These are phyloP conservation scores for Verbascum thapsus DNA, from an alignment of 257 asterid species.

Conservation along the genomic window DNA sequence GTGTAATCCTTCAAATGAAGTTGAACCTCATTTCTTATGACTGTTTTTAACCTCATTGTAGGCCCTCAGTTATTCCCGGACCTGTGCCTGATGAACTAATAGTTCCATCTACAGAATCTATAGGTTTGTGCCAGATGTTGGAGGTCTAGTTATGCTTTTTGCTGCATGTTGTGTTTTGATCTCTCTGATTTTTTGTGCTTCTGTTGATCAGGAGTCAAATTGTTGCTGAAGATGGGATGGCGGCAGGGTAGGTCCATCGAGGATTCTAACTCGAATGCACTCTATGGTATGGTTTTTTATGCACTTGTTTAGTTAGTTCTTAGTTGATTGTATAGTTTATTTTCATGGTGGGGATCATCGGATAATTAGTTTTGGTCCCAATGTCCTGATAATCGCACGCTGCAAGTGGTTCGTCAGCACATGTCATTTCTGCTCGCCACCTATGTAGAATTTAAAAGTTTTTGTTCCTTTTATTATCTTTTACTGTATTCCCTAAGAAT, in stretches of 20 bases:
- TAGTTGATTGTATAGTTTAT: no score
- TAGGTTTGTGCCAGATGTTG: constrained; percentile 55
- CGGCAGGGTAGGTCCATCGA: constrained; percentile 84
- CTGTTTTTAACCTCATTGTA: constrained; percentile 32
- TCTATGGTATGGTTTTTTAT: constrained; percentile 52
- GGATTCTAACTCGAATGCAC: constrained; percentile 56
- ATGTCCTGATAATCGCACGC: not conserved
- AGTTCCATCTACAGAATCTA: constrained; percentile 75
- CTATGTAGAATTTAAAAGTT: not conserved
- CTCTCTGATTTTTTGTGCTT: constrained; percentile 21
- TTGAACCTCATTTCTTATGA: constrained; percentile 7
- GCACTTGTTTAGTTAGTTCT: not conserved
- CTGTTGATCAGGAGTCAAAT: constrained; percentile 68
- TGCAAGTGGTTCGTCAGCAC: not conserved
- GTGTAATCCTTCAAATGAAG: no score
- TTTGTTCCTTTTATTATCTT: constrained; percentile 1
- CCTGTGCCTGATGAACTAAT: constrained; percentile 91
- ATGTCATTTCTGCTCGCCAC: not conserved
- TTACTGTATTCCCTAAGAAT: not conserved
- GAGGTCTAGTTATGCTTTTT: constrained; percentile 13
- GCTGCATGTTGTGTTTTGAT: constrained; percentile 28
- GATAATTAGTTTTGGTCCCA: no score
- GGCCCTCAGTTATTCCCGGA: constrained; percentile 95
- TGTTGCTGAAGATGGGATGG: constrained; percentile 97
- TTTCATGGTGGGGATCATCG: no score